Evolutionary conservation across 1,284 basidiomycete species (phyloP).

Genomic region (Leccinum subspadiceum): DNA sequence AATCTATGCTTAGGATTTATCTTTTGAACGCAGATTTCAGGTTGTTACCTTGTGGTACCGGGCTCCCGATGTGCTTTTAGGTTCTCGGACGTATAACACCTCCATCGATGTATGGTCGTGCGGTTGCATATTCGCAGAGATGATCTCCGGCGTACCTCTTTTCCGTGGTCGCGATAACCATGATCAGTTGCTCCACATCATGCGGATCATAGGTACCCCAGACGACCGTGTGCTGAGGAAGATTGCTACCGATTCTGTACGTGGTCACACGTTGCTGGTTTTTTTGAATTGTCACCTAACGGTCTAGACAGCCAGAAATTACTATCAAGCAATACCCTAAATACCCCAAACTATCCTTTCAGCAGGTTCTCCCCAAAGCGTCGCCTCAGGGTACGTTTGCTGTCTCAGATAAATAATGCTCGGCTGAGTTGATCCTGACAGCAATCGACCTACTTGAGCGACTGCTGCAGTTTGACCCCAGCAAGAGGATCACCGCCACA

Average conservation of each 20-base stretch:
- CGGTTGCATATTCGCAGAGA: conserved; percentile 98
- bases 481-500: conserved; percentile 87
- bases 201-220: conserved; percentile 96
- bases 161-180: conserved; percentile 98
- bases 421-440: conserved; percentile 32
- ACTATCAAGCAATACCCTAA: conserved; percentile 85
- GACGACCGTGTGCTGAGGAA: conserved; percentile 87
- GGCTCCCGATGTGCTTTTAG: conserved; percentile 96
- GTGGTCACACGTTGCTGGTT: conserved; percentile 25
- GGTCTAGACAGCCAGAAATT: conserved; percentile 76
- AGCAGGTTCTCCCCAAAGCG: conserved; percentile 89
- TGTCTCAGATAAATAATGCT: background rate
- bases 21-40: conserved; percentile 39
- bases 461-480: conserved; percentile 95
- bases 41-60: conserved; percentile 99
- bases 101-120: conserved; percentile 99
- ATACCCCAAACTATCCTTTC: conserved; percentile 89
- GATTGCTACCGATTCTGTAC: conserved; percentile 88
- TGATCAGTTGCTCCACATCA: conserved; percentile 96
- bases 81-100: conserved; percentile 96
- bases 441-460: conserved; percentile 95
- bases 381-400: conserved; percentile 71
- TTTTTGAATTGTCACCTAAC: conserved; percentile 12
- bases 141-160: conserved; percentile 96
- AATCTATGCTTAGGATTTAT: background rate